Percentiles rank a stretch among this genome's conserved stretches.
Evolutionary conservation across 169 alveolate species (phyloP).

Genomic region (Eimeria necatrix): DNA sequence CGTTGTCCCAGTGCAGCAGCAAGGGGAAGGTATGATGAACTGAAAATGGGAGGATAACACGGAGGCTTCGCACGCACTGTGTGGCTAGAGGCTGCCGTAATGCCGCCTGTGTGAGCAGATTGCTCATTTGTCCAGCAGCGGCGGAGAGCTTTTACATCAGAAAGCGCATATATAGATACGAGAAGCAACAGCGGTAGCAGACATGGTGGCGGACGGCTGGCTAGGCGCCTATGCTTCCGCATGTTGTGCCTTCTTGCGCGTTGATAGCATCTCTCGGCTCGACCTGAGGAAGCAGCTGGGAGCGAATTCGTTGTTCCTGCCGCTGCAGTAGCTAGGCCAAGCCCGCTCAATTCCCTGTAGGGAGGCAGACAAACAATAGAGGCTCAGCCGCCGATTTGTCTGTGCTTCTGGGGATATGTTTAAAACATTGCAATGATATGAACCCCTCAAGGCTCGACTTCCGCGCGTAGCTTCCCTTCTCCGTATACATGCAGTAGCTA

Average conservation of each 20-base stretch:
- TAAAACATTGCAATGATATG: too few relatives aligned
- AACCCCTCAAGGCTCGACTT: too few relatives aligned
- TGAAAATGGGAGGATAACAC: too few relatives aligned
- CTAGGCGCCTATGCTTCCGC: background rate
- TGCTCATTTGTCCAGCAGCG: background rate
- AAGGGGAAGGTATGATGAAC: background rate
- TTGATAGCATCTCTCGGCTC: background rate
- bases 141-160: background rate
- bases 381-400: too few relatives aligned
- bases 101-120: background rate
- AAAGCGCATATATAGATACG: background rate
- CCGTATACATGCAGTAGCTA: too few relatives aligned
- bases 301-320: background rate
- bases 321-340: background rate
- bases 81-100: background rate
- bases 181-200: conserved; percentile 19
- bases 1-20: background rate
- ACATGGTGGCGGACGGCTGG: background rate
- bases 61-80: background rate
- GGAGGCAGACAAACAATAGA: too few relatives aligned
- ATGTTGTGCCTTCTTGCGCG: background rate
- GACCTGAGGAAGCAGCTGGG: background rate
- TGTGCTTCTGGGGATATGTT: too few relatives aligned
- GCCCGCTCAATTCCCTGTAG: background rate
- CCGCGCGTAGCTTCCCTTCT: too few relatives aligned